phyloP scores from a whole-genome alignment of 371 early-diverging fungal genomes.

The Rhizopus sp. region DNA sequence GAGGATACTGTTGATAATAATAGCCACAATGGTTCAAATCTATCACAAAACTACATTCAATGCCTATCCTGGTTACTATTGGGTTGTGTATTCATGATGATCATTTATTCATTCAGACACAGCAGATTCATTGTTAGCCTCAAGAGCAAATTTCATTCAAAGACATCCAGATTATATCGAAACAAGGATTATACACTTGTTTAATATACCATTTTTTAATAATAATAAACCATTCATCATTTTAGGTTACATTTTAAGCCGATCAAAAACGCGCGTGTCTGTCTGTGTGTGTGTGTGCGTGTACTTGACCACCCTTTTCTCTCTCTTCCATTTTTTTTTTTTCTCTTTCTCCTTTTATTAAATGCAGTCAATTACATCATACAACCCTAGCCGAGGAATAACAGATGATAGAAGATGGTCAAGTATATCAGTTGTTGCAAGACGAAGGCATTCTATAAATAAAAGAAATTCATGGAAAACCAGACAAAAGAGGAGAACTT shows the following conservation, averaged over 20 bases:
- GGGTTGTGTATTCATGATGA: constrained; percentile 9
- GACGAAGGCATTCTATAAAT: neutral
- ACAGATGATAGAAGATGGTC: constrained; percentile 15
- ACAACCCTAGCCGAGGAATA: neutral
- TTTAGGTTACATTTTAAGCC: constrained; percentile 4
- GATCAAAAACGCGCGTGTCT: constrained; percentile 2
- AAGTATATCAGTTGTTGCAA: constrained; percentile 10
- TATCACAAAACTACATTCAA: constrained; percentile 11
- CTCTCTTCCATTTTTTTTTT: constrained; percentile 3
- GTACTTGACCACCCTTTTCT: neutral
- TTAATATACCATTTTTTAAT: constrained; percentile 10
- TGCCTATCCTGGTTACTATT: constrained; percentile 22
- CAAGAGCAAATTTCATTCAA: constrained; percentile 20
- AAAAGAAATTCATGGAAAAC: constrained; percentile 10
- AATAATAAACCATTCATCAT: neutral
- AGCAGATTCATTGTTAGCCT: constrained; percentile 16
- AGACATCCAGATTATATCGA: constrained; percentile 15
- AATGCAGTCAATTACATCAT: too few relatives aligned
- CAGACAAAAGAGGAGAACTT: constrained; percentile 23
- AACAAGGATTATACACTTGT: constrained; percentile 23
- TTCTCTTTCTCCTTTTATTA: neutral
- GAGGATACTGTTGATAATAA: neutral
- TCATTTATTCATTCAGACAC: constrained; percentile 21
- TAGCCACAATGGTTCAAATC: neutral
- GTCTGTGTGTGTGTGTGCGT: neutral